Percentiles rank a stretch among this genome's conserved stretches.
Conservation (phyloP, 2,329 filamentous ascomycete species). For the Mycogone perniciosa region DNA sequence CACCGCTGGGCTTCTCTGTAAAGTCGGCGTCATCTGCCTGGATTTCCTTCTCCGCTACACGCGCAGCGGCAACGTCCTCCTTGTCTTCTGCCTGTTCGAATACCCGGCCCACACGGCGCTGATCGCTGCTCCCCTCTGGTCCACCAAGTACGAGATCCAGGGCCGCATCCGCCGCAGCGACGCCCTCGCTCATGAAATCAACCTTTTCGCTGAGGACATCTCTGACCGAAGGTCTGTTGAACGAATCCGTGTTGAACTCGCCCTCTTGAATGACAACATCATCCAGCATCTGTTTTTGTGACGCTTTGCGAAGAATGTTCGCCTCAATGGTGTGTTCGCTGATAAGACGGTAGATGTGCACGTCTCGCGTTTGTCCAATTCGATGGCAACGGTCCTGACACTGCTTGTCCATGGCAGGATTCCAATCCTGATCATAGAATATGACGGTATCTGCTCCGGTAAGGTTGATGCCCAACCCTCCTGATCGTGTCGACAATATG, state of each 20-base stretch:
- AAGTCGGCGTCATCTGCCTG: constrained; percentile 83
- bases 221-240: constrained; percentile 69
- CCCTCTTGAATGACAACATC: constrained; percentile 98
- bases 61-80: constrained; percentile 85
- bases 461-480: constrained; percentile 91
- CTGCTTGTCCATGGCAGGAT: constrained; percentile 98
- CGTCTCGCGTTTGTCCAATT: constrained; percentile 94
- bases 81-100: constrained; percentile 88
- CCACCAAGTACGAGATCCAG: constrained; percentile 79
- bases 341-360: constrained; percentile 93
- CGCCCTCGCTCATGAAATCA: constrained; percentile 41
- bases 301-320: constrained; percentile 93
- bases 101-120: constrained; percentile 59
- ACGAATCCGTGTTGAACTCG: constrained; percentile 95
- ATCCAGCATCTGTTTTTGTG: constrained; percentile 95
- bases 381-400: constrained; percentile 96
- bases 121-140: constrained; percentile 53
- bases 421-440: constrained; percentile 99
- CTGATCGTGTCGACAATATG: constrained; percentile 90
- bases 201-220: constrained; percentile 60
- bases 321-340: constrained; percentile 95
- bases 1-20: constrained; percentile 52
- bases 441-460: constrained; percentile 97
- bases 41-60: constrained; percentile 81
- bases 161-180: constrained; percentile 70